Evolutionary conservation across 148 eudicot genomes (phyloP).

Genomic region (Rhododendron mucronatum): DNA sequence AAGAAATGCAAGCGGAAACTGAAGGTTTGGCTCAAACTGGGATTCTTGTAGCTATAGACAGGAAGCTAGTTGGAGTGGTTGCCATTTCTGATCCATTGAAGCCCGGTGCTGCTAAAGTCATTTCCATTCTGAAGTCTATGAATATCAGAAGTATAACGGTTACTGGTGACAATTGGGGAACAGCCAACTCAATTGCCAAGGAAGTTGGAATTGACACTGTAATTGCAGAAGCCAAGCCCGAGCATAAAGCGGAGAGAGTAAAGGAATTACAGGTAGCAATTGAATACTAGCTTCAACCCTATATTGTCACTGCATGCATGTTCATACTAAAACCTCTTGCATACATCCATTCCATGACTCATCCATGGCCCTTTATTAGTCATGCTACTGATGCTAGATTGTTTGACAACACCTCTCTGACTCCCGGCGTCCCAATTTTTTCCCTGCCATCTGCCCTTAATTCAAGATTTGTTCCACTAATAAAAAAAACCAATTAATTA

Average conservation of each 20-base stretch:
- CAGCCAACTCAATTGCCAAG: constrained; percentile 78
- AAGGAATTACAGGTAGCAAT: constrained; percentile 75
- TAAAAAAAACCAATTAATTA: not conserved
- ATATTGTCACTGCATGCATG: not conserved
- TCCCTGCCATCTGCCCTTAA: not conserved
- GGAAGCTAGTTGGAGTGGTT: constrained; percentile 58
- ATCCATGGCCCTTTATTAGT: not conserved
- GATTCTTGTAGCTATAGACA: constrained; percentile 65
- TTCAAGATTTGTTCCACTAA: not conserved
- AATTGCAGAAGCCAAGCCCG: constrained; percentile 90
- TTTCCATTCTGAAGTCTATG: constrained; percentile 83
- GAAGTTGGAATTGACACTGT: constrained; percentile 77
- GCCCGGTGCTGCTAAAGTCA: constrained; percentile 65
- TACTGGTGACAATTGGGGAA: constrained; percentile 95
- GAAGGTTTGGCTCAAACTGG: constrained; percentile 87
- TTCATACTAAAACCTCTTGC: not conserved
- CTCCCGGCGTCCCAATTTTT: not conserved
- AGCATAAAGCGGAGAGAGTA: constrained; percentile 72
- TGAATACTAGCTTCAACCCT: not conserved
- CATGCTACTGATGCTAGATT: not conserved
- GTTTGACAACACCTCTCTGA: not conserved
- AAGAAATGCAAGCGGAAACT: constrained; percentile 58
- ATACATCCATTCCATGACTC: not conserved
- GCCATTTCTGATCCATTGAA: constrained; percentile 86
- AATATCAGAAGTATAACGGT: constrained; percentile 70